phyloP scores from a whole-genome alignment of 2,329 filamentous ascomycete genomes.

The Talaromyces sp. region DNA sequence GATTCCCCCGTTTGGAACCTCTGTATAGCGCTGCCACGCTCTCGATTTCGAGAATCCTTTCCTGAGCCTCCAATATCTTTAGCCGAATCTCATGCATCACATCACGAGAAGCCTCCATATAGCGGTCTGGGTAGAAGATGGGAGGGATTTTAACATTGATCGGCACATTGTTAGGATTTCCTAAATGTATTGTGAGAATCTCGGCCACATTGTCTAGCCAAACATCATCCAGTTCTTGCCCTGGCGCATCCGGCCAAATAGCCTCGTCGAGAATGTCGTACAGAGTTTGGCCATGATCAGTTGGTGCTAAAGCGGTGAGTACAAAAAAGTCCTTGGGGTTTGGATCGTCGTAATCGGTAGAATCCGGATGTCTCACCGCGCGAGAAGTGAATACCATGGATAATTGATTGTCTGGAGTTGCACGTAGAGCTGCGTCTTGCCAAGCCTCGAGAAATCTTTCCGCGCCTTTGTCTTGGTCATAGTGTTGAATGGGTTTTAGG shows the following conservation, averaged over 20 bases:
- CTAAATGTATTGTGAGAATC: constrained; percentile 48
- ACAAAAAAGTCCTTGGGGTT: constrained; percentile 32
- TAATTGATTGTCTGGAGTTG: constrained; percentile 36
- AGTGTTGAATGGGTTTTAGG: constrained; percentile 30
- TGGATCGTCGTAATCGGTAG: constrained; percentile 22
- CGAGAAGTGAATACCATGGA: constrained; percentile 42
- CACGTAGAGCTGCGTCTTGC: constrained; percentile 40
- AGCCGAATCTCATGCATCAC: constrained; percentile 43
- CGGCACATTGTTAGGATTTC: constrained; percentile 24
- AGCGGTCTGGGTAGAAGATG: constrained; percentile 54
- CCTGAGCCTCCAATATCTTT: constrained; percentile 27
- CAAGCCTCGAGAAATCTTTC: constrained; percentile 46
- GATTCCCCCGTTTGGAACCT: constrained; percentile 13
- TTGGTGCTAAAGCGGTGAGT: constrained; percentile 34
- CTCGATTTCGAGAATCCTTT: constrained; percentile 28
- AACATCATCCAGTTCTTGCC: constrained; percentile 36
- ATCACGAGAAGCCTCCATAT: constrained; percentile 47
- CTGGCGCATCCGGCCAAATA: constrained; percentile 42
- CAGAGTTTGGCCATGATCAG: constrained; percentile 37
- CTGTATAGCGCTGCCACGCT: constrained; percentile 26
- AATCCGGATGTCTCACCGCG: constrained; percentile 33
- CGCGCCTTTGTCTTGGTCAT: constrained; percentile 30
- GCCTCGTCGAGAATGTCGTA: constrained; percentile 50
- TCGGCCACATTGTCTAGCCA: constrained; percentile 48
- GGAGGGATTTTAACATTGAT: constrained; percentile 47